A percentile compares a stretch with the other conserved stretches of the same genome.
phyloP scores from a whole-genome alignment of 2,329 filamentous ascomycete species.

The Colletotrichum musae region DNA sequence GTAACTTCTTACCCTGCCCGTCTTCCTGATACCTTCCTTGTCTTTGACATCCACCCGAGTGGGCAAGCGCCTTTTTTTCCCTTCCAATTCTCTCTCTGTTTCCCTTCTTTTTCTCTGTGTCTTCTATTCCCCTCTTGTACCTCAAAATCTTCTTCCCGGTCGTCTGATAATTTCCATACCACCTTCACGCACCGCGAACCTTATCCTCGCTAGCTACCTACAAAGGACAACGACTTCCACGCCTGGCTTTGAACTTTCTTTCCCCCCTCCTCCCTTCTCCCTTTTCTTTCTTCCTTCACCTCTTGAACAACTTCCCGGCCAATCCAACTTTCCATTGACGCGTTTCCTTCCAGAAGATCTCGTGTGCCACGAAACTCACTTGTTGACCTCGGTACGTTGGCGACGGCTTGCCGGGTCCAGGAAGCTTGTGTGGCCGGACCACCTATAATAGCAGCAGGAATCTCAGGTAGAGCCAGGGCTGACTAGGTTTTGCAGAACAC shows the following conservation, averaged over 20 bases:
- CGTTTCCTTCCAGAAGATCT: neutral
- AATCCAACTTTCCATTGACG: neutral
- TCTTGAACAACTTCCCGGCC: neutral
- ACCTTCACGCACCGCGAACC: neutral
- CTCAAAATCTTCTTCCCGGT: neutral
- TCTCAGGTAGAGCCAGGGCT: conserved; percentile 5
- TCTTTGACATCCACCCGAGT: neutral
- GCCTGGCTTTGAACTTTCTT: neutral
- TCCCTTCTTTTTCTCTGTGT: neutral
- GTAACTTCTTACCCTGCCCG: neutral
- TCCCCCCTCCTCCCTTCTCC: neutral
- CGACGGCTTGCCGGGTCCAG: neutral
- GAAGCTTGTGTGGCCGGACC: conserved; percentile 15
- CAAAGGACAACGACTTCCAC: conserved; percentile 17
- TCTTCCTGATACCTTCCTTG: conserved; percentile 11
- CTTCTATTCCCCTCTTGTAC: neutral
- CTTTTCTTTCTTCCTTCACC: neutral
- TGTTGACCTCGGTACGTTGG: conserved; percentile 19
- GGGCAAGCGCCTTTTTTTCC: neutral
- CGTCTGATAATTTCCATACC: conserved; percentile 6
- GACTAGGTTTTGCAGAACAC: conserved; percentile 15
- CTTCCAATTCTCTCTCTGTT: neutral
- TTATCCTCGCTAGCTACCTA: conserved; percentile 12
- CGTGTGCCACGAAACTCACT: neutral
- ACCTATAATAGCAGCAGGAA: conserved; percentile 1